Conservation (phyloP, 2,329 filamentous ascomycete genomes). For the Trichoderma cornu-damae region DNA sequence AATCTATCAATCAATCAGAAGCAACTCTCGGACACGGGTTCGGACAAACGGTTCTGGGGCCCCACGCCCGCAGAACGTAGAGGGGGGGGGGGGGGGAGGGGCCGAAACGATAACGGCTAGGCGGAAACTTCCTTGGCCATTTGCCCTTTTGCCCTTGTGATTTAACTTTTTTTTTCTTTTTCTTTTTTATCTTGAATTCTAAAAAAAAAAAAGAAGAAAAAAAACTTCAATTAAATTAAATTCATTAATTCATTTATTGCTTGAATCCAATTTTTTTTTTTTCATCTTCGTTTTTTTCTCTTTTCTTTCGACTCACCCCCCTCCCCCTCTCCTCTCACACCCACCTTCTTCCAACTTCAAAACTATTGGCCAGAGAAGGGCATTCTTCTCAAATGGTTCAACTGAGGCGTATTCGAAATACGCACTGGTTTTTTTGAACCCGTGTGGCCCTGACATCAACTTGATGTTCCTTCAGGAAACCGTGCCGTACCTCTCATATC, state of each 20-base stretch:
- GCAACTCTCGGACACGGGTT: background rate
- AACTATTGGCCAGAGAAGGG: background rate
- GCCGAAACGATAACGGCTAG: background rate
- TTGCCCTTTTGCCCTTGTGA: background rate
- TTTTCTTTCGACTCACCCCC: slow-evolving; percentile 1
- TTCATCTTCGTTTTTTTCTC: background rate
- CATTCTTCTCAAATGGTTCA: background rate
- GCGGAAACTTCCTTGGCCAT: slow-evolving; percentile 4
- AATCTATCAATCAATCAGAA: background rate
- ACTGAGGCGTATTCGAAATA: background rate
- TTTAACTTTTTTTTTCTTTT: background rate
- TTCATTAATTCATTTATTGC: background rate
- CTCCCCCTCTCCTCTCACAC: background rate
- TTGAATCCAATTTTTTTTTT: background rate
- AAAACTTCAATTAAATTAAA: no score
- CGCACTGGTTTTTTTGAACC: background rate
- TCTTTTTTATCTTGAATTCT: background rate
- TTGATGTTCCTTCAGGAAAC: background rate
- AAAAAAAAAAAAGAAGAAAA: no score
- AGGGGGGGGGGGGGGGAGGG: no score
- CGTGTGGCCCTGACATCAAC: background rate
- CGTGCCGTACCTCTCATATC: background rate
- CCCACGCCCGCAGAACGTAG: no score
- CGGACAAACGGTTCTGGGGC: no score
- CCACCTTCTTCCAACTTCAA: background rate